A percentile compares a stretch with the other conserved stretches of the same genome.
phyloP scores from a whole-genome alignment of 2,329 filamentous ascomycete species.

The Neonectria neomacrospora region DNA sequence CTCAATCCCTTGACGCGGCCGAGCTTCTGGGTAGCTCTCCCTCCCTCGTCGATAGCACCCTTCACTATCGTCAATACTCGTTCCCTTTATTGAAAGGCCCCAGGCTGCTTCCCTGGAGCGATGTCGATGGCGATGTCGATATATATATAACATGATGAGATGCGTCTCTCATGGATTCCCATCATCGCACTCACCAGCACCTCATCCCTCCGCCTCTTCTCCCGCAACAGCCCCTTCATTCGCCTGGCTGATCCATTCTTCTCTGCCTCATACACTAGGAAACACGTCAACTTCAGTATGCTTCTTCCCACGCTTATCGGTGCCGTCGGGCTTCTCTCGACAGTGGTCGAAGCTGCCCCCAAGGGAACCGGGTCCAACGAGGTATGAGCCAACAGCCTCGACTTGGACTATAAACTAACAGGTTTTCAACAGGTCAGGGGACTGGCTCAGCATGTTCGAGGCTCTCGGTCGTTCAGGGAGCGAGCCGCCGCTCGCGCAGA shows the following conservation, averaged over 20 bases:
- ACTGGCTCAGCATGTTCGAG: not conserved
- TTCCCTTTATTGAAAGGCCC: constrained; percentile 29
- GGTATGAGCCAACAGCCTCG: constrained; percentile 25
- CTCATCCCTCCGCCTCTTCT: constrained; percentile 19
- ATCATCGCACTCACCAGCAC: constrained; percentile 39
- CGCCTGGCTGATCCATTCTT: constrained; percentile 22
- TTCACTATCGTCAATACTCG: constrained; percentile 33
- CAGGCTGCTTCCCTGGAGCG: constrained; percentile 30
- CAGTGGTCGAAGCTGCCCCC: constrained; percentile 43
- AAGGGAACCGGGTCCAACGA: constrained; percentile 29
- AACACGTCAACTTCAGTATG: constrained; percentile 34
- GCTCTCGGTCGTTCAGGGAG: constrained; percentile 2
- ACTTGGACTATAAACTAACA: constrained; percentile 21
- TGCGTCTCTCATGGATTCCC: constrained; percentile 25
- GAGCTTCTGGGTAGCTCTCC: constrained; percentile 28
- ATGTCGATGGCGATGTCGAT: constrained; percentile 35
- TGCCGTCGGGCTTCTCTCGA: constrained; percentile 42
- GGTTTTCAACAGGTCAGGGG: constrained; percentile 14
- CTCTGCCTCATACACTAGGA: constrained; percentile 1
- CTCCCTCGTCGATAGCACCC: constrained; percentile 34
- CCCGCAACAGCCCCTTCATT: constrained; percentile 26
- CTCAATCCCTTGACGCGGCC: constrained; percentile 6
- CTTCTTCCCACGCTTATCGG: constrained; percentile 39
- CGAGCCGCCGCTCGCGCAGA: constrained; percentile 20
- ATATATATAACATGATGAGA: constrained; percentile 42